These are phyloP conservation scores for Suillus tomentosus DNA, from an alignment of 768 basidiomycete species.

Conservation along the genomic window DNA sequence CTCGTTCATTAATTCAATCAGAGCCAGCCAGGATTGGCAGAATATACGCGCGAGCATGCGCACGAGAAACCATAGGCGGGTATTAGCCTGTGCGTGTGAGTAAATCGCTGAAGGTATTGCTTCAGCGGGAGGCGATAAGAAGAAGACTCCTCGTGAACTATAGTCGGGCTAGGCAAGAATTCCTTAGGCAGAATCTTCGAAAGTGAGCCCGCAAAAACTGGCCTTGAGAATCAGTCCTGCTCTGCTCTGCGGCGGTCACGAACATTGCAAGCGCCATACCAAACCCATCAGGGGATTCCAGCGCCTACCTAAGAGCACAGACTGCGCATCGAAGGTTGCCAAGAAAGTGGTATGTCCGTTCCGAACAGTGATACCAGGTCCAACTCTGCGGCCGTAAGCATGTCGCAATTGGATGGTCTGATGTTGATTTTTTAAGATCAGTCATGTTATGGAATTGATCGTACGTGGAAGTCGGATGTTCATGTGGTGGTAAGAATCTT, in stretches of 20 bases:
- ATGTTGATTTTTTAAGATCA: neutral
- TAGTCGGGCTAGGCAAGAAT: neutral
- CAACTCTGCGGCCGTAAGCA: neutral
- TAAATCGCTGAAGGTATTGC: neutral
- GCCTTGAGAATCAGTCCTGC: neutral
- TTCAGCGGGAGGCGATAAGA: neutral
- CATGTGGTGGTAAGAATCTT: neutral
- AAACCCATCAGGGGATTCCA: neutral
- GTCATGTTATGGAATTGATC: neutral
- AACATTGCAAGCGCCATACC: neutral
- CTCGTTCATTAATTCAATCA: neutral
- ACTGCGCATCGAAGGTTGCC: neutral
- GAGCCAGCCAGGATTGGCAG: neutral
- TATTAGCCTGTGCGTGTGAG: neutral
- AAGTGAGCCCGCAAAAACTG: neutral
- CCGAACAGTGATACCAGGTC: neutral
- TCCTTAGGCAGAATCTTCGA: neutral
- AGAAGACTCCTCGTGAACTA: neutral
- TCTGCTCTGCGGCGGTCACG: neutral
- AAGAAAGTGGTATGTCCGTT: neutral
- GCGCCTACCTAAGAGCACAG: neutral
- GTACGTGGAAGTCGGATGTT: neutral
- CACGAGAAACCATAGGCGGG: neutral
- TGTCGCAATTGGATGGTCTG: neutral
- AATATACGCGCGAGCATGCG: neutral